phyloP scores from a whole-genome alignment of 768 basidiomycete genomes.

The Daedaleopsis nitida region DNA sequence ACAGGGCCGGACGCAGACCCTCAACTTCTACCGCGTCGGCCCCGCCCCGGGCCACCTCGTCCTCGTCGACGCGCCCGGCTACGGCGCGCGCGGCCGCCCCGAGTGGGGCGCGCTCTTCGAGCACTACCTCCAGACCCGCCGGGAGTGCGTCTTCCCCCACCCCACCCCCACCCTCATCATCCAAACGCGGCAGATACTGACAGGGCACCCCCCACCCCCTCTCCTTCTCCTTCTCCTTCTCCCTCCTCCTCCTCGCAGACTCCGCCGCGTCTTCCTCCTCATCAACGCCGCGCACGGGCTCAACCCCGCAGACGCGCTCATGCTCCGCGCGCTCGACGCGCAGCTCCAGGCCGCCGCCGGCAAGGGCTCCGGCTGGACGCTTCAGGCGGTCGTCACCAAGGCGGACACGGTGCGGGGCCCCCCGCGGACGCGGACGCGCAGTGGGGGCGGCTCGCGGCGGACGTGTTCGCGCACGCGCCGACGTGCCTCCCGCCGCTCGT shows the following conservation, averaged over 20 bases:
- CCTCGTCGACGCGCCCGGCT: constrained; percentile 81
- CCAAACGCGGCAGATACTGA: neutral
- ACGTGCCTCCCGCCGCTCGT: constrained; percentile 69
- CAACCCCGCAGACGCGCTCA: constrained; percentile 54
- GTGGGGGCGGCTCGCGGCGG: no score
- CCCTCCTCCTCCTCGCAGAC: constrained; percentile 38
- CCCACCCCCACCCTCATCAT: neutral
- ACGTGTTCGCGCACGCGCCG: constrained; percentile 56
- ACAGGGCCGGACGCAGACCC: constrained; percentile 70
- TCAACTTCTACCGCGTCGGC: constrained; percentile 77
- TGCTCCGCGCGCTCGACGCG: constrained; percentile 58
- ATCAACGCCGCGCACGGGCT: constrained; percentile 70
- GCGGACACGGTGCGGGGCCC: constrained; percentile 50
- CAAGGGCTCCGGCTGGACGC: constrained; percentile 46
- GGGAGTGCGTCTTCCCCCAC: constrained; percentile 48
- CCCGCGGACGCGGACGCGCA: constrained; percentile 34
- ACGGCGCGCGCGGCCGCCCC: constrained; percentile 69
- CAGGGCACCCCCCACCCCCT: constrained; percentile 1
- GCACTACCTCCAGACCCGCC: constrained; percentile 59
- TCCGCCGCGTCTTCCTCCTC: constrained; percentile 70
- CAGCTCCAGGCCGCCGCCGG: constrained; percentile 34
- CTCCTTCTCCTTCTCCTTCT: neutral
- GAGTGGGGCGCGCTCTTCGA: constrained; percentile 79
- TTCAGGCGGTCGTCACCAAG: constrained; percentile 78
- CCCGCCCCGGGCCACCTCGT: constrained; percentile 52